Evolutionary conservation across 1,139 yeast species (phyloP).

Genomic region (Kodamaea suecica): DNA sequence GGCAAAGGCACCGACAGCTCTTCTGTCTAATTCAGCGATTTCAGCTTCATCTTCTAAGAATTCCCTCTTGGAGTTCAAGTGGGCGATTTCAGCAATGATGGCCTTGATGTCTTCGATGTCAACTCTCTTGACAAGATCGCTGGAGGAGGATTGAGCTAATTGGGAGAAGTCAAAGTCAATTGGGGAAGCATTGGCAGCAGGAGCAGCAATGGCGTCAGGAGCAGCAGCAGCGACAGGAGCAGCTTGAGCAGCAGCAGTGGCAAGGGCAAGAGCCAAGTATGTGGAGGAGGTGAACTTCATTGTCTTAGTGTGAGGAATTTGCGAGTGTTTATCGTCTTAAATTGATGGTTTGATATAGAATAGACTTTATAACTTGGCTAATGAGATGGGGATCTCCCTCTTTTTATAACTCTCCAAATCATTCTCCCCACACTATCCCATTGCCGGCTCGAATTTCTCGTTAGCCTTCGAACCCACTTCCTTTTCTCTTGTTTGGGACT

Average conservation of each 20-base stretch:
- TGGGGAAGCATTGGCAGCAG: conserved; percentile 27
- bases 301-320: conserved; percentile 8
- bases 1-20: conserved; percentile 39
- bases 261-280: conserved; percentile 40
- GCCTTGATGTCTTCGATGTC: conserved; percentile 36
- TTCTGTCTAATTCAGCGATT: conserved; percentile 29
- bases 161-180: conserved; percentile 15
- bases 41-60: conserved; percentile 27
- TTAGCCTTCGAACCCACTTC: too few species aligned
- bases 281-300: conserved; percentile 48
- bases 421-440: too few species aligned
- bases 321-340: conserved; percentile 7
- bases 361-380: too few species aligned
- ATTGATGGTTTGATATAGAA: conserved; percentile 2
- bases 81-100: conserved; percentile 34
- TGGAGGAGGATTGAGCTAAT: conserved; percentile 10
- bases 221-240: conserved; percentile 32
- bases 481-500: too few species aligned
- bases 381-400: too few species aligned
- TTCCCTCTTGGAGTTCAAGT: conserved; percentile 31
- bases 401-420: too few species aligned
- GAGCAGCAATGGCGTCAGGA: conserved; percentile 45
- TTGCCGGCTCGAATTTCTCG: too few species aligned
- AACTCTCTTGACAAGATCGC: conserved; percentile 33
- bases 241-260: conserved; percentile 39